Conservation (phyloP, 192 early-diverging fungal genomes). For the Nowakowskiella sp. region DNA sequence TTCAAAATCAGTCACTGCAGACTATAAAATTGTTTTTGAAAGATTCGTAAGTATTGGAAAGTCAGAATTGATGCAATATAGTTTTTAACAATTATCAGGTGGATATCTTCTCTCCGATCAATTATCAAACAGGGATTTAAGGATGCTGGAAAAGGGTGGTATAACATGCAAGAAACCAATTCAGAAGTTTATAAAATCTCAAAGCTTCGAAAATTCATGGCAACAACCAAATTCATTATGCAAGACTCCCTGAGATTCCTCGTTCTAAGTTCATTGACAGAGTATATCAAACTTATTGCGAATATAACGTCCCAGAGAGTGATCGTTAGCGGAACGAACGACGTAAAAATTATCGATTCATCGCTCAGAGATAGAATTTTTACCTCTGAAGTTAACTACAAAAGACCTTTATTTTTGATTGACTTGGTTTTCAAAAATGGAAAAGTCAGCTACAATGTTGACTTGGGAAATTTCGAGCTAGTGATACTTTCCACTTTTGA, state of each 20-base stretch:
- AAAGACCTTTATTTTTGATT: slow-evolving; percentile 43
- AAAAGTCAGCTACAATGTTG: slow-evolving; percentile 41
- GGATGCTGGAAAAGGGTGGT: slow-evolving; percentile 60
- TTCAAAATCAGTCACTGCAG: slow-evolving; percentile 41
- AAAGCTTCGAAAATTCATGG: slow-evolving; percentile 54
- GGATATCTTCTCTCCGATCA: slow-evolving; percentile 43
- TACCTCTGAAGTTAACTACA: slow-evolving; percentile 10
- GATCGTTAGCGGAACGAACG: slow-evolving; percentile 41
- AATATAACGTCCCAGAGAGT: slow-evolving; percentile 40
- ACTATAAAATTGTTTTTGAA: slow-evolving; percentile 41
- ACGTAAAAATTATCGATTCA: slow-evolving; percentile 41
- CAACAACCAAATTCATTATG: slow-evolving; percentile 54
- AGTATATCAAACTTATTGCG: slow-evolving; percentile 39
- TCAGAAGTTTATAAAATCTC: slow-evolving; percentile 53
- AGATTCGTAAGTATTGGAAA: slow-evolving; percentile 36
- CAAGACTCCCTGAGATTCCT: slow-evolving; percentile 50
- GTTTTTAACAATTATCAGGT: slow-evolving; percentile 20
- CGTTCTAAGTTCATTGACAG: slow-evolving; percentile 45
- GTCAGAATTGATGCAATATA: slow-evolving; percentile 1
- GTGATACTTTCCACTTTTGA: slow-evolving; percentile 43
- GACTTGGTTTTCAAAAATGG: slow-evolving; percentile 48
- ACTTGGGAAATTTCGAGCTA: slow-evolving; percentile 31
- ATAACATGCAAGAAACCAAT: slow-evolving; percentile 55
- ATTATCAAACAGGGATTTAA: slow-evolving; percentile 44
- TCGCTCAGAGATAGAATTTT: slow-evolving; percentile 12